Evolutionary conservation across 352 stramenopile species (phyloP), one percentile per base, ranked within the genome.

Genomic region (Globisporangium spiculum): DNA sequence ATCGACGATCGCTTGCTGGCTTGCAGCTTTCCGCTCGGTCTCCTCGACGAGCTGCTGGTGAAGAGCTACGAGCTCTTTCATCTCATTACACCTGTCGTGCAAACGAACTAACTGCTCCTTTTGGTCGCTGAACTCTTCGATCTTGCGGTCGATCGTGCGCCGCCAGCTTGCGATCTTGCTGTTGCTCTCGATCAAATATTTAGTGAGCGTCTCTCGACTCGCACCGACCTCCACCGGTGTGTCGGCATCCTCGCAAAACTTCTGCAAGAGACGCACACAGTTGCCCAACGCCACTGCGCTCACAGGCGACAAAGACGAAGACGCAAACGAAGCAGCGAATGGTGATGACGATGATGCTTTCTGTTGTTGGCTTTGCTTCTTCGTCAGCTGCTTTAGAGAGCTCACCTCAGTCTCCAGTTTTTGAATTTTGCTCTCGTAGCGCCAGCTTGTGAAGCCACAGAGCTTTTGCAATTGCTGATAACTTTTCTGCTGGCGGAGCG

Each of bases 121-220:
- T 53, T 71, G 74, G 38, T 80, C 69, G 4, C 65, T 65, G 46
- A 86, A 83, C 66, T 89, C 77, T 1, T 68, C 34, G 27, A 84
- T 71, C 63, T 79, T 86, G 20, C 73, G 73, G 58, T 88, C 77
- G 20, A 88, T 74, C 1, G 73, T 67, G 5, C 76, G 66, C 70
- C 78, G 78, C 82, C 80, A 89, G 24, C 73, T 63, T 0, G 70
- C 71, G 18, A 88, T 67, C 46, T 88, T 84, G 30, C 73, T 72
- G 52, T 79, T 86, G 7, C 81, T 87, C 53, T 84, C 75, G 8
- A 78, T 55, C 27, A 82, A 67, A 46, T 81, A 83, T n/a, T 52
- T 67, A 1, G 67, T 41, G 20, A 80, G 66, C 7, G 55, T 63
- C 8, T 48, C 32, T 10, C 50, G 50, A 34, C 66, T 71, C 26